Conservation (phyloP, 805 yeast genomes). For the Wickerhamomyces silvicola region DNA sequence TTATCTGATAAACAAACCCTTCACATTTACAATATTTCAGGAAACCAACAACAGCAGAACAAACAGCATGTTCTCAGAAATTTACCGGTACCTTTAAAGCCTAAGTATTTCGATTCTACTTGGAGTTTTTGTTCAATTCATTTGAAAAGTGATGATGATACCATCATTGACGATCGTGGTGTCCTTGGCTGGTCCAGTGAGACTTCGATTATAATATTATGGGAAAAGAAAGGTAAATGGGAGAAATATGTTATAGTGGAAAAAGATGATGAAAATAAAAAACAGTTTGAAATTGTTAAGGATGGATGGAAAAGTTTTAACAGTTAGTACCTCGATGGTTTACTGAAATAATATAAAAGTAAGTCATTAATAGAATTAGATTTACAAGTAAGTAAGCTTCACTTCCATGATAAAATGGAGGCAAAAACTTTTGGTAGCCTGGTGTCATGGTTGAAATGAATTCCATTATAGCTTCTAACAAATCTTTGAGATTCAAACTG, state of each 20-base stretch:
- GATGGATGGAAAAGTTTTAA: slow-evolving; percentile 64
- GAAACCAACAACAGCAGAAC: slow-evolving; percentile 31
- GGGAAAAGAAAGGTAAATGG: slow-evolving; percentile 75
- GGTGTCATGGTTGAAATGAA: slow-evolving; percentile 22
- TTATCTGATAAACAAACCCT: slow-evolving; percentile 85
- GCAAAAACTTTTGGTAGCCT: slow-evolving; percentile 25
- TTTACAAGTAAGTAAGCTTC: background rate
- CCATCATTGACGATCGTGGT: slow-evolving; percentile 32
- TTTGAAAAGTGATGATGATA: slow-evolving; percentile 27
- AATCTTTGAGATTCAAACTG: slow-evolving; percentile 42
- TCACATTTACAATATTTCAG: slow-evolving; percentile 64
- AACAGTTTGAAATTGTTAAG: slow-evolving; percentile 51
- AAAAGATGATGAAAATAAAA: slow-evolving; percentile 26
- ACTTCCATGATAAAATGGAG: slow-evolving; percentile 11
- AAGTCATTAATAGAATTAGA: too few species aligned
- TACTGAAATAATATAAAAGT: slow-evolving; percentile 1
- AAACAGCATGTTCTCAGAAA: slow-evolving; percentile 61
- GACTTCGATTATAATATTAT: slow-evolving; percentile 63
- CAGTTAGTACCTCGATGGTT: slow-evolving; percentile 15
- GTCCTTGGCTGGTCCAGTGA: slow-evolving; percentile 67
- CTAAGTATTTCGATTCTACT: slow-evolving; percentile 71
- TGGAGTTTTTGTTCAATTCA: slow-evolving; percentile 85
- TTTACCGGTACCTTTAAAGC: slow-evolving; percentile 51
- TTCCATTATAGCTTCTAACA: slow-evolving; percentile 47
- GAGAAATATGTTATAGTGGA: slow-evolving; percentile 76